These are phyloP conservation scores for Alternaria sp. DNA, from an alignment of 2,329 filamentous ascomycete species.

Conservation along the genomic window DNA sequence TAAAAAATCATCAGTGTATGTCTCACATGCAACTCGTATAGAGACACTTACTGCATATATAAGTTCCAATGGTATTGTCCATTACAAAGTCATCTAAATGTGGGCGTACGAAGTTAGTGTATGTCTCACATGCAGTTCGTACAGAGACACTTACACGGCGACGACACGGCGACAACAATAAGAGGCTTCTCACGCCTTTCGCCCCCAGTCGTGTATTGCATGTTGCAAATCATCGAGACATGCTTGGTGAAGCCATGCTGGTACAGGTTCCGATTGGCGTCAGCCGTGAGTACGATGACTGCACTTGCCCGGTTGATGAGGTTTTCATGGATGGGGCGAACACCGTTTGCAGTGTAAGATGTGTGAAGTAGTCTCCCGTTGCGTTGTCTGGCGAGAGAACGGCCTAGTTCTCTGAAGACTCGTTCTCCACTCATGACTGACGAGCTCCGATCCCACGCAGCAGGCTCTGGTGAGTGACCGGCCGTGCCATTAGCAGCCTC, in stretches of 20 bases:
- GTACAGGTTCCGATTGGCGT: slow-evolving; percentile 92
- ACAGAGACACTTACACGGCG: slow-evolving; percentile 67
- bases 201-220: slow-evolving; percentile 73
- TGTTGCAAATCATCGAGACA: slow-evolving; percentile 92
- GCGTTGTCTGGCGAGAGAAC: slow-evolving; percentile 83
- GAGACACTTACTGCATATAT: too few relatives aligned
- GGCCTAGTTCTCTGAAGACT: slow-evolving; percentile 88
- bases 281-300: slow-evolving; percentile 89
- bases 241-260: slow-evolving; percentile 96
- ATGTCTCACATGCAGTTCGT: not conserved
- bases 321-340: slow-evolving; percentile 91
- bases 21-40: too few relatives aligned
- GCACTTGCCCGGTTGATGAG: slow-evolving; percentile 87
- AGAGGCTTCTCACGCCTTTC: slow-evolving; percentile 81
- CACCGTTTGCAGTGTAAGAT: slow-evolving; percentile 92
- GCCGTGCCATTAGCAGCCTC: slow-evolving; percentile 63
- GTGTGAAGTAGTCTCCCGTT: slow-evolving; percentile 90
- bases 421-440: slow-evolving; percentile 89
- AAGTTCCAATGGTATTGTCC: too few relatives aligned
- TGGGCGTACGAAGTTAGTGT: not conserved
- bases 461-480: slow-evolving; percentile 64
- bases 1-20: too few relatives aligned
- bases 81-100: not conserved
- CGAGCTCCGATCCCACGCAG: slow-evolving; percentile 64
- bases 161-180: slow-evolving; percentile 91